phyloP scores from a whole-genome alignment of 768 basidiomycete species.

The Rubroboletus pulcherrimus region DNA sequence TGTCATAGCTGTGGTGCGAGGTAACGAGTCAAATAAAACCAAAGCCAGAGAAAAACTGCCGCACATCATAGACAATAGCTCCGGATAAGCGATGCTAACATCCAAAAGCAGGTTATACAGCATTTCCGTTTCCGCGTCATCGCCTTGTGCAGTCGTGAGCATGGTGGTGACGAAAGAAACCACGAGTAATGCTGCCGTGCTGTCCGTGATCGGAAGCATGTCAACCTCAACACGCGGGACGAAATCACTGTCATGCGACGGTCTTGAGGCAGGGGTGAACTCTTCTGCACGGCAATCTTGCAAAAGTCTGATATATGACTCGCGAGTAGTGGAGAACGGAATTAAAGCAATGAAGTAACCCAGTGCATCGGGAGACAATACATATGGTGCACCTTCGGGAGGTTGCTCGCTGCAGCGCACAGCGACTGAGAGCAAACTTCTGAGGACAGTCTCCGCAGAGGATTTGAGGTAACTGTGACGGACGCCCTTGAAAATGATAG shows the following conservation, averaged over 20 bases:
- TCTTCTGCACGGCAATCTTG: conserved; percentile 58
- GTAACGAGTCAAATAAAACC: conserved; percentile 5
- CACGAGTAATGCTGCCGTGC: conserved; percentile 63
- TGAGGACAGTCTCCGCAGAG: conserved; percentile 56
- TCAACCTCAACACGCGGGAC: conserved; percentile 53
- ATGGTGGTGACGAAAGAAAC: conserved; percentile 76
- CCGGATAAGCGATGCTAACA: conserved; percentile 63
- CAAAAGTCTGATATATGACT: conserved; percentile 57
- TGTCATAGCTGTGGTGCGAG: conserved; percentile 56
- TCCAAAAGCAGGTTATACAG: conserved; percentile 75
- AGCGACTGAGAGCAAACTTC: conserved; percentile 61
- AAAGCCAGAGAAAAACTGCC: conserved; percentile 30
- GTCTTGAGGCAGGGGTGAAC: conserved; percentile 35
- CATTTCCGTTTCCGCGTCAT: conserved; percentile 79
- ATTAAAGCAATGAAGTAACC: conserved; percentile 80
- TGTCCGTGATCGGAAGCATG: conserved; percentile 60
- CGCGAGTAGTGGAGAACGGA: conserved; percentile 57
- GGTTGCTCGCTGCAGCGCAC: conserved; percentile 38
- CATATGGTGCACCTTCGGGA: conserved; percentile 40
- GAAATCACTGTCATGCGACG: conserved; percentile 39
- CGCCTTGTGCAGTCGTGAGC: conserved; percentile 69
- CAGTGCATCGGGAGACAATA: conserved; percentile 56
- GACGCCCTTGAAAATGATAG: conserved; percentile 84
- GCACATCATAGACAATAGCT: conserved; percentile 68
- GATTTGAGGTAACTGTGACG: conserved; percentile 63